phyloP scores from a whole-genome alignment of 2,329 filamentous ascomycete genomes.

The Trichoderma koningii region DNA sequence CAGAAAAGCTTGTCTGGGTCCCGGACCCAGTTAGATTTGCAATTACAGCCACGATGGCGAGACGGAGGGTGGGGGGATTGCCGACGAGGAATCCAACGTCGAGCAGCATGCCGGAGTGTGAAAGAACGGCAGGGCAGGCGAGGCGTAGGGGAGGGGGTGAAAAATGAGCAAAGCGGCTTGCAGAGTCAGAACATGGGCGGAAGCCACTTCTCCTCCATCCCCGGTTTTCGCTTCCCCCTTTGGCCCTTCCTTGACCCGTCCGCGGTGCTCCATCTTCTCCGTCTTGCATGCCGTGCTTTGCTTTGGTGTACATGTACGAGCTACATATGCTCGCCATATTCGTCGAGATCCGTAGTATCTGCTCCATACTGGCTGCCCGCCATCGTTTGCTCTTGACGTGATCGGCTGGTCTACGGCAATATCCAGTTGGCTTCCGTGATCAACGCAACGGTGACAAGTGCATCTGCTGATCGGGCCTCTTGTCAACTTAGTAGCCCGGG shows the following conservation, averaged over 20 bases:
- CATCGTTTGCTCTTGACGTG: conserved; percentile 1
- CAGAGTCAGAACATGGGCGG: conserved; percentile 16
- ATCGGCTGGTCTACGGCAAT: conserved; percentile 12
- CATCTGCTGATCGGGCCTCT: conserved; percentile 8
- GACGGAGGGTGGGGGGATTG: conserved; percentile 24
- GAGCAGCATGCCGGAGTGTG: conserved; percentile 22
- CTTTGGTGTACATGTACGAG: background rate
- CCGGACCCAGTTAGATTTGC: conserved; percentile 26
- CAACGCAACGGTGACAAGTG: background rate
- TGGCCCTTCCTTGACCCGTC: too few relatives aligned
- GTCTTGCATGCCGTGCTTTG: background rate
- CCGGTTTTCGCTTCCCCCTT: conserved; percentile 23
- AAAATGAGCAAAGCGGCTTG: background rate
- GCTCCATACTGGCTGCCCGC: background rate
- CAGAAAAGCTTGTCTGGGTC: conserved; percentile 26
- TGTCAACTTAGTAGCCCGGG: background rate
- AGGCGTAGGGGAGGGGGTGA: background rate
- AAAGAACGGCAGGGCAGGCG: background rate
- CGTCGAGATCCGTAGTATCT: background rate
- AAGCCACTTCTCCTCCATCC: conserved; percentile 7
- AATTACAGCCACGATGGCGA: conserved; percentile 28
- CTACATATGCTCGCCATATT: background rate
- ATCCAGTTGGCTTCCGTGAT: conserved; percentile 20
- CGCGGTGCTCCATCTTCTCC: background rate
- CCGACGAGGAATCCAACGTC: conserved; percentile 23